phyloP scores from a whole-genome alignment of 1,284 basidiomycete species.

The Leccinum pachyderme region DNA sequence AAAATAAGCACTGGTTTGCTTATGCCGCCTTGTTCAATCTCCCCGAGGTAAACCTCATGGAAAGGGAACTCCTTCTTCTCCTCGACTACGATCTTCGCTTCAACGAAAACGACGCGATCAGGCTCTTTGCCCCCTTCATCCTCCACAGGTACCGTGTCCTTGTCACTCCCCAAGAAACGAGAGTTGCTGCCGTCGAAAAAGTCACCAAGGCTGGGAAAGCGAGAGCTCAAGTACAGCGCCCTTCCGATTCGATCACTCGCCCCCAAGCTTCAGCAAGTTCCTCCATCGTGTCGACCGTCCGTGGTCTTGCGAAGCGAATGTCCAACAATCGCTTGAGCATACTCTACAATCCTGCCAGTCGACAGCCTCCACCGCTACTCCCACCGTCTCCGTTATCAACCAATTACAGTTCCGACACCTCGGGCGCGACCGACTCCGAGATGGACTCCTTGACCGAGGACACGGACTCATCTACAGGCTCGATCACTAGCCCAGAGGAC shows the following conservation, averaged over 20 bases:
- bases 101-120: conserved; percentile 72
- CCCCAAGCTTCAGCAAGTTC: conserved; percentile 24
- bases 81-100: conserved; percentile 90
- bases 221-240: conserved; percentile 49
- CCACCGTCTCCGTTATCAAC: conserved; percentile 39
- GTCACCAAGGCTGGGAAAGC: conserved; percentile 56
- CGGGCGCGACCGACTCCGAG: conserved; percentile 56
- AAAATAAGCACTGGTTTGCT: conserved; percentile 91
- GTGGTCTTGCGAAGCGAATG: conserved; percentile 53
- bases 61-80: conserved; percentile 87
- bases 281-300: conserved; percentile 45
- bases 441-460: conserved; percentile 62
- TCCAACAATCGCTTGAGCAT: conserved; percentile 39
- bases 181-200: conserved; percentile 55
- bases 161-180: conserved; percentile 40
- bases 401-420: conserved; percentile 40
- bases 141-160: conserved; percentile 20
- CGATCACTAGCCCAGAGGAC: conserved; percentile 49
- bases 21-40: conserved; percentile 78
- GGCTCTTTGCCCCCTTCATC: conserved; percentile 64
- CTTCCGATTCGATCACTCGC: conserved; percentile 34
- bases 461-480: conserved; percentile 58
- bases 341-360: conserved; percentile 16
- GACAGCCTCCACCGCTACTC: conserved; percentile 18
- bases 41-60: conserved; percentile 92